phyloP scores from a whole-genome alignment of 768 basidiomycete species.

The Hericium erinaceus region DNA sequence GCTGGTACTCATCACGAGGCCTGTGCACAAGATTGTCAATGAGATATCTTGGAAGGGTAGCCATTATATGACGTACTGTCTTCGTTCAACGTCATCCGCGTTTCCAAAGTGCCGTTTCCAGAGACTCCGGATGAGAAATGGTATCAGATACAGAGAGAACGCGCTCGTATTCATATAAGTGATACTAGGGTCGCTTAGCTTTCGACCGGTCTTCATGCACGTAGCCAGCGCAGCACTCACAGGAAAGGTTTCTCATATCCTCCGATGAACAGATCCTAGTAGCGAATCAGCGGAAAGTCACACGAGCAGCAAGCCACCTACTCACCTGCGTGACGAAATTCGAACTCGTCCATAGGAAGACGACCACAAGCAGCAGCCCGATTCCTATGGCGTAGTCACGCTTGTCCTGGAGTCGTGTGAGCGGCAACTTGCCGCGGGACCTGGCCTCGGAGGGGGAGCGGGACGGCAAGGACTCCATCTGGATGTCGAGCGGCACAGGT shows the following conservation, averaged over 20 bases:
- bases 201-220: neutral
- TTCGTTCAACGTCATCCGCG: neutral
- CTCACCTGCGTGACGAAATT: conserved; percentile 80
- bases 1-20: conserved; percentile 17
- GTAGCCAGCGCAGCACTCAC: conserved; percentile 29
- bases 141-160: conserved; percentile 78
- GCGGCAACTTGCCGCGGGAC: neutral
- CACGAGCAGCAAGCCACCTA: neutral
- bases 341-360: conserved; percentile 80
- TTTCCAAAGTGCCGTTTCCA: conserved; percentile 10
- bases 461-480: conserved; percentile 10
- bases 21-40: conserved; percentile 2
- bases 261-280: conserved; percentile 37
- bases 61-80: neutral
- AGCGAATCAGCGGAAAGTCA: conserved; percentile 2
- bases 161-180: conserved; percentile 89
- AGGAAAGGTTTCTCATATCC: conserved; percentile 89
- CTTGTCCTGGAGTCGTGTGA: conserved; percentile 2
- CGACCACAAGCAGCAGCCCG: conserved; percentile 61
- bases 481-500: neutral
- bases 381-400: conserved; percentile 51
- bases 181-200: conserved; percentile 34
- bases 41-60: neutral
- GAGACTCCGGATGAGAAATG: conserved; percentile 34
- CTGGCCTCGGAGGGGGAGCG: neutral